Evolutionary conservation across 257 asterid species (phyloP).

Genomic region (Knoxia roxburghii): DNA sequence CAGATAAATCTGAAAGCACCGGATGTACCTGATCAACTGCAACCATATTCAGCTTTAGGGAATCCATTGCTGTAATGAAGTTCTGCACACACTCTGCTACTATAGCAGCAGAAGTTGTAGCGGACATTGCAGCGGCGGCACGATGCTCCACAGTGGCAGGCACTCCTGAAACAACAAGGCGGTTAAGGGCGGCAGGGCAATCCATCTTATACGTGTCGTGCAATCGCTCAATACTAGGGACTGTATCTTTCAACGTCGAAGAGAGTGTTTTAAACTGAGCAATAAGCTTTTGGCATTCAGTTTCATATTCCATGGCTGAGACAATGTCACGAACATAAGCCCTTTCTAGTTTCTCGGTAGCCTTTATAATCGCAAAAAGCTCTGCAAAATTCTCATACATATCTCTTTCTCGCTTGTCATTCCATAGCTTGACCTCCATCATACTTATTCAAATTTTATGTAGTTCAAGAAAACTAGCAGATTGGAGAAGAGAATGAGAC

Average conservation of each 20-base stretch:
- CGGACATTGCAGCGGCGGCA: conserved; percentile 47
- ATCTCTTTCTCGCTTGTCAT: conserved; percentile 95
- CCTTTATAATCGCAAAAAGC: conserved; percentile 84
- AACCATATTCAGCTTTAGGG: conserved; percentile 73
- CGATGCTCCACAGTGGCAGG: conserved; percentile 98
- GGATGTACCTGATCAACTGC: conserved; percentile 98
- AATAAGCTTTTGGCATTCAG: conserved; percentile 72
- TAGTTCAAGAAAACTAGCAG: not conserved
- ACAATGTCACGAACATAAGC: conserved; percentile 80
- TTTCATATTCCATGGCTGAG: conserved; percentile 56
- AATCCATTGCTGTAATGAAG: conserved; percentile 90
- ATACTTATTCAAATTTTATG: conserved; percentile 18
- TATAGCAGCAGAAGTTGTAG: conserved; percentile 60
- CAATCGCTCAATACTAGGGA: conserved; percentile 75
- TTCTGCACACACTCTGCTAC: conserved; percentile 95
- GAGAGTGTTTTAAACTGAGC: conserved; percentile 83
- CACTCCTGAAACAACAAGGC: conserved; percentile 72
- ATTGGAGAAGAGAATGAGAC: conserved; percentile 97
- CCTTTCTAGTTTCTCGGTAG: conserved; percentile 87
- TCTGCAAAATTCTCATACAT: conserved; percentile 88
- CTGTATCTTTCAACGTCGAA: conserved; percentile 64
- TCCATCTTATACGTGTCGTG: conserved; percentile 87
- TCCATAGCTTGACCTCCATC: conserved; percentile 94
- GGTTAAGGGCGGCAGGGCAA: conserved; percentile 70
- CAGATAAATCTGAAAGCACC: conserved; percentile 59